A percentile compares a stretch with the other conserved stretches of the same genome.
Evolutionary conservation across 257 asterid genomes (phyloP).

Genomic region (Solanum clarkiae): DNA sequence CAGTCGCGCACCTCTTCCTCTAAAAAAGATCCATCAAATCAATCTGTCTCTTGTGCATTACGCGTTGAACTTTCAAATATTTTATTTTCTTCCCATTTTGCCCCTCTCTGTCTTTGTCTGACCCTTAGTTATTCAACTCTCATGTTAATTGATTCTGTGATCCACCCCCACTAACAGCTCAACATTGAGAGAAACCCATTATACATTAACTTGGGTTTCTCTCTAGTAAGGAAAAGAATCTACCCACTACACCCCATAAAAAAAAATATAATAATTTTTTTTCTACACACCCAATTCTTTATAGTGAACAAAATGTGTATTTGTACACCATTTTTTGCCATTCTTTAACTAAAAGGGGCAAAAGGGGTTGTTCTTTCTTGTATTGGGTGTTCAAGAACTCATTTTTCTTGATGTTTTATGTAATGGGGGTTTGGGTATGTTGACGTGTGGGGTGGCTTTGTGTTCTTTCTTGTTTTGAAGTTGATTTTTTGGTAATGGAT

Average conservation of each 20-base stretch:
- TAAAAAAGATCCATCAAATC: slow-evolving; percentile 4
- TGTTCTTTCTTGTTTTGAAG: background rate
- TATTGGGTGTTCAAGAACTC: slow-evolving; percentile 4
- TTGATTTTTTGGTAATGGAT: slow-evolving; percentile 33
- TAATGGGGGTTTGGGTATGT: slow-evolving; percentile 7
- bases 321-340: slow-evolving; percentile 41
- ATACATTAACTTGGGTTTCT: slow-evolving; percentile 26
- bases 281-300: background rate
- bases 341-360: slow-evolving; percentile 16
- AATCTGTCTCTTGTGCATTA: slow-evolving; percentile 35
- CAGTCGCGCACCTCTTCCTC: background rate
- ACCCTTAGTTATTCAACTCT: slow-evolving; percentile 13
- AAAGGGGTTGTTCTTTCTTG: background rate
- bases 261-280: background rate
- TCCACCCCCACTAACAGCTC: slow-evolving; percentile 19
- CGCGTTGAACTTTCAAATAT: slow-evolving; percentile 42
- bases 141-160: slow-evolving; percentile 25
- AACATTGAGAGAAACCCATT: slow-evolving; percentile 24
- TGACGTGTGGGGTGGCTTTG: background rate
- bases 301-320: slow-evolving; percentile 1
- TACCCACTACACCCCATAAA: background rate
- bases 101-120: background rate
- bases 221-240: slow-evolving; percentile 42
- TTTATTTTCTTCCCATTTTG: background rate
- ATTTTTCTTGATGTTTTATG: background rate